A percentile compares a stretch with the other conserved stretches of the same genome.
Conservation (phyloP, 225 moss, liverwort and hornwort species). For the Physcomitrellopsis africana region DNA sequence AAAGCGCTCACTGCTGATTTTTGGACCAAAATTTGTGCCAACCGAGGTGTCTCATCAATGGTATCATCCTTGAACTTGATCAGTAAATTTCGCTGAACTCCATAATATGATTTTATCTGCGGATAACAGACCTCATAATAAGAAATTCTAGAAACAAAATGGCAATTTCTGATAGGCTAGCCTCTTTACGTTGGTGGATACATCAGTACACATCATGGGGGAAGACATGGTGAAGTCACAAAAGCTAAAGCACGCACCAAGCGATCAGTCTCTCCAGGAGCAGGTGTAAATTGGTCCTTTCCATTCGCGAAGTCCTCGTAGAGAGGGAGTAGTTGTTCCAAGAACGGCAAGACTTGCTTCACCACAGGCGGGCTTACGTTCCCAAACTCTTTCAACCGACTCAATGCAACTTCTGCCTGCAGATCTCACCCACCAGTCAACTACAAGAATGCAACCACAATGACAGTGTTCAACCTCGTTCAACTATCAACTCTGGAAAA, state of each 20-base stretch:
- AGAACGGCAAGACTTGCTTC: slow-evolving; percentile 81
- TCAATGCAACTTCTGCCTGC: slow-evolving; percentile 83
- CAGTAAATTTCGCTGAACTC: slow-evolving; percentile 76
- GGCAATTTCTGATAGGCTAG: background rate
- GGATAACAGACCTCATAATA: slow-evolving; percentile 15
- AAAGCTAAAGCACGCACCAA: slow-evolving; percentile 47
- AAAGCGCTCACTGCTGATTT: slow-evolving; percentile 78
- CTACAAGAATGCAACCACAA: slow-evolving; percentile 2
- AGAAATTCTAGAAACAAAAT: slow-evolving; percentile 8
- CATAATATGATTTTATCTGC: slow-evolving; percentile 85
- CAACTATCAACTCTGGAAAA: background rate
- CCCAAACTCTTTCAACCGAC: slow-evolving; percentile 70
- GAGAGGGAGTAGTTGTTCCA: slow-evolving; percentile 84
- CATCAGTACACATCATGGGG: background rate
- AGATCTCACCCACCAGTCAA: slow-evolving; percentile 16
- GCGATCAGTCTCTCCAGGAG: slow-evolving; percentile 76
- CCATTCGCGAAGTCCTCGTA: slow-evolving; percentile 79
- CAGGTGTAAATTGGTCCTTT: slow-evolving; percentile 71
- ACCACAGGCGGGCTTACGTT: slow-evolving; percentile 75
- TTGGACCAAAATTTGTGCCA: slow-evolving; percentile 65
- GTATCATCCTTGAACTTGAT: slow-evolving; percentile 80
- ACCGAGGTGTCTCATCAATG: slow-evolving; percentile 83
- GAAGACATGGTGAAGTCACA: background rate
- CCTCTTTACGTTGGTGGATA: background rate
- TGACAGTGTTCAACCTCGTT: background rate